A percentile compares a stretch with the other conserved stretches of the same genome.
Evolutionary conservation across 768 basidiomycete genomes (phyloP).

Genomic region (Fistulinella prunicolor): DNA sequence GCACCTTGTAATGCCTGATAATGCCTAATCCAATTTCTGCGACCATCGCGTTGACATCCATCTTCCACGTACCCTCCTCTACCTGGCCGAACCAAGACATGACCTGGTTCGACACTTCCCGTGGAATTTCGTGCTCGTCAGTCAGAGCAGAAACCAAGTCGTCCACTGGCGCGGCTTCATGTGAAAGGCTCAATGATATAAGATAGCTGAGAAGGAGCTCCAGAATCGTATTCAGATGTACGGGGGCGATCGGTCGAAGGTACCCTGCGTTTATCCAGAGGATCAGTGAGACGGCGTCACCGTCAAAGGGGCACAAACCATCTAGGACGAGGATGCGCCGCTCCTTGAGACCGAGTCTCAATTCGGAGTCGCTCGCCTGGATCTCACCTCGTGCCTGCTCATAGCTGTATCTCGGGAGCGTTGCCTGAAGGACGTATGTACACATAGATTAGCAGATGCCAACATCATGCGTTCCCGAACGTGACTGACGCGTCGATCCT

Average conservation of each 20-base stretch:
- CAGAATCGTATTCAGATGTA: conserved; percentile 67
- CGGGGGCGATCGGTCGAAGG: conserved; percentile 68
- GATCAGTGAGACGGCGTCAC: neutral
- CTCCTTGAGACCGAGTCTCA: conserved; percentile 61
- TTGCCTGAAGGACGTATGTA: conserved; percentile 21
- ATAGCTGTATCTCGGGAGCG: conserved; percentile 47
- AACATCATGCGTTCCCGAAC: neutral
- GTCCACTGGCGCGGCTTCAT: conserved; percentile 52
- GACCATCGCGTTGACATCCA: conserved; percentile 60
- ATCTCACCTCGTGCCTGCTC: conserved; percentile 60
- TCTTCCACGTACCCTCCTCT: conserved; percentile 55
- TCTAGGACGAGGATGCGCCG: conserved; percentile 70
- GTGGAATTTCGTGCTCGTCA: conserved; percentile 69
- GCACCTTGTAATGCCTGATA: conserved; percentile 58
- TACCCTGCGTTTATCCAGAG: conserved; percentile 41
- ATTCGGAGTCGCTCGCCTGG: conserved; percentile 81
- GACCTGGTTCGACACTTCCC: conserved; percentile 60
- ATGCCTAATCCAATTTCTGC: conserved; percentile 77
- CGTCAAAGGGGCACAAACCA: conserved; percentile 37
- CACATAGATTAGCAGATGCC: neutral
- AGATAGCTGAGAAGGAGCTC: conserved; percentile 73
- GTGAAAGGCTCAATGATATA: conserved; percentile 56
- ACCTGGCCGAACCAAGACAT: conserved; percentile 81
- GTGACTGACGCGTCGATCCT: conserved; percentile 36
- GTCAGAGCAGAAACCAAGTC: conserved; percentile 59